A percentile compares a stretch with the other conserved stretches of the same genome.
Conservation (phyloP, 306 rosid species). For the Delonix regia region DNA sequence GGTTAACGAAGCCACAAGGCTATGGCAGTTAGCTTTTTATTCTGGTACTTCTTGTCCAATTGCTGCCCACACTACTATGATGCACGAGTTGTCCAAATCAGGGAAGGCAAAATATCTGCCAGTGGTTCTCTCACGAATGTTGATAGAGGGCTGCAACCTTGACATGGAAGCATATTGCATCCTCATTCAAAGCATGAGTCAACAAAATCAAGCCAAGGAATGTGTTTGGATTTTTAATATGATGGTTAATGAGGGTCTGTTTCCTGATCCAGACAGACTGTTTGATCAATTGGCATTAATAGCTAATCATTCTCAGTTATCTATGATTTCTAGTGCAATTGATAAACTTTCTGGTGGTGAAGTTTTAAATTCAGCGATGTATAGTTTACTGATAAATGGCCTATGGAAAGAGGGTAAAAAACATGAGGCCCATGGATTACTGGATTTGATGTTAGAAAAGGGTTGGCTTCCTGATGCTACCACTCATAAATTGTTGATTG, state of each 20-base stretch:
- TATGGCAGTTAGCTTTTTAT: conserved; percentile 58
- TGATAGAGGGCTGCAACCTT: conserved; percentile 59
- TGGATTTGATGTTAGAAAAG: conserved; percentile 83
- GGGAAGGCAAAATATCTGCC: conserved; percentile 45
- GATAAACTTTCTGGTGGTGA: conserved; percentile 45
- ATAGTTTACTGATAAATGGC: conserved; percentile 66
- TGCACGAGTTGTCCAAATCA: conserved; percentile 57
- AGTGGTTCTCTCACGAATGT: conserved; percentile 61
- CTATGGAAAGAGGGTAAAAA: conserved; percentile 80
- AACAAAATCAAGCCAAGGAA: conserved; percentile 51
- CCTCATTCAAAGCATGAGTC: conserved; percentile 61
- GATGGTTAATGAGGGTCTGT: conserved; percentile 66
- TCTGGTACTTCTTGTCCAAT: conserved; percentile 56
- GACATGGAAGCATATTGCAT: conserved; percentile 66
- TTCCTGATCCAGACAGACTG: conserved; percentile 67
- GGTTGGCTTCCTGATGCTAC: conserved; percentile 85
- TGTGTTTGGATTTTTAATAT: conserved; percentile 59
- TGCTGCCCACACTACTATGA: conserved; percentile 54
- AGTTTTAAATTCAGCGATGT: conserved; percentile 51
- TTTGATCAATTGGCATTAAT: conserved; percentile 56
- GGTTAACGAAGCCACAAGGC: conserved; percentile 51
- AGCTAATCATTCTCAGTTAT: conserved; percentile 55
- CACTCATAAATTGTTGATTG: conserved; percentile 79
- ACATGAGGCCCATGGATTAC: conserved; percentile 51
- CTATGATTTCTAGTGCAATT: conserved; percentile 55